Evolutionary conservation across 2,329 filamentous ascomycete genomes (phyloP), one percentile per base, ranked within the genome.

Genomic region (Cercospora sojina): DNA sequence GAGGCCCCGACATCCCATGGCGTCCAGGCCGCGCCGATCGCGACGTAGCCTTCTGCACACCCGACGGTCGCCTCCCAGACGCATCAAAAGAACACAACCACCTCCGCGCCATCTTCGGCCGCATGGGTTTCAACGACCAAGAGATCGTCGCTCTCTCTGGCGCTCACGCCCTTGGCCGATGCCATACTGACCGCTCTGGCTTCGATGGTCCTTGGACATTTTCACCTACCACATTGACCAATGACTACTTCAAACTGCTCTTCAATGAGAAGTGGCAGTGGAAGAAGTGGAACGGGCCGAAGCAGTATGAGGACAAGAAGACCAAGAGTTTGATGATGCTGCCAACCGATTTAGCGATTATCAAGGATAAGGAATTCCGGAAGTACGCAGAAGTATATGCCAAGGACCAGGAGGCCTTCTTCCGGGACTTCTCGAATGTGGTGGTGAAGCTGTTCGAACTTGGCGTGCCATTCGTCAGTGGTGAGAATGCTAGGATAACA

Each of bases 101-200:
- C 82, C 86, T 98, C 74, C 90, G 95, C 76, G 87, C 87, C 82
- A 94, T 98, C 84, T 99, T 98, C 82, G 87, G 89, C 80, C 92
- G 94, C 78, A 98, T 98, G 94, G 94, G 94, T 73, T 98, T 97
- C 86, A 90, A 95, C 80, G 94, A 99, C 82, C 91, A 91, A 76
- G 93, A 97, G 82, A 98, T 98, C 77, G 94, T 97, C 55, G 95
- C 94, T 31, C 87, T 98, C 62, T 85, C 86, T 25, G 93, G 93
- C 73, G 93, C 91, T 58, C 93, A 97, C 83, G 91, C 92, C 62
- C 87, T 97, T 41, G 93, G 93, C 69, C 91, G 93, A 72, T 96
- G 91, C 84, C 95, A 98, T 85, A 85, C 88, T 8, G 90, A 95
- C 81, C 92, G 94, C 78, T 92, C 89, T 70, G 94, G 94, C 70